Evolutionary conservation across 352 stramenopile species (phyloP).

Genomic region (Globisporangium parvum): DNA sequence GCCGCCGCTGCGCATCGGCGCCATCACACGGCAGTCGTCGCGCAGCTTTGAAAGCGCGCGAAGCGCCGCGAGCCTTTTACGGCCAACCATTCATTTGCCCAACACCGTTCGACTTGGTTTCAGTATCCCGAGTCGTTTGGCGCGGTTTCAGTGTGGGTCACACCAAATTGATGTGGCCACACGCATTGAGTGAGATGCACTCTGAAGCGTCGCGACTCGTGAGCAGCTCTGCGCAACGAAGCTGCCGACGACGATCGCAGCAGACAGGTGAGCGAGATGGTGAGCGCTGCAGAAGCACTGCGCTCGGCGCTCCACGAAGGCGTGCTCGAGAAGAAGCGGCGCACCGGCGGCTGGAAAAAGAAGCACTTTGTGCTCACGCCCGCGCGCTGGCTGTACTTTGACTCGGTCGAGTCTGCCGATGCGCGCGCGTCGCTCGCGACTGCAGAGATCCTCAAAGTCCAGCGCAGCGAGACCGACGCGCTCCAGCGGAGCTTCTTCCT

Average conservation of each 20-base stretch:
- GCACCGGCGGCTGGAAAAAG: conserved; percentile 77
- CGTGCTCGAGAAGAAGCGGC: conserved; percentile 56
- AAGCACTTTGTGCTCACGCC: conserved; percentile 70
- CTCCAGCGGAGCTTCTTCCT: conserved; percentile 47
- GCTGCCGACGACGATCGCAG: too few species aligned
- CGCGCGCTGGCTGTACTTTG: conserved; percentile 63
- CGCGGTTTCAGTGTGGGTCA: not conserved
- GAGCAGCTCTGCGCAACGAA: not conserved
- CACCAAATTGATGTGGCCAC: not conserved
- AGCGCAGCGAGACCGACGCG: conserved; percentile 30
- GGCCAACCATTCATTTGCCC: conserved; percentile 1
- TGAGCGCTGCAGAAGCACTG: conserved; percentile 59
- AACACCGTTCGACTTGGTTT: not conserved
- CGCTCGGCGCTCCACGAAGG: conserved; percentile 48
- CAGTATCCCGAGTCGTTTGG: not conserved
- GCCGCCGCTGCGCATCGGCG: too few species aligned
- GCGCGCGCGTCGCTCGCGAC: conserved; percentile 42
- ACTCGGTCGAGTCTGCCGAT: conserved; percentile 38
- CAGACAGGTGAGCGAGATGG: conserved; percentile 25
- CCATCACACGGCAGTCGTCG: too few species aligned
- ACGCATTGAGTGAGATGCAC: too few species aligned
- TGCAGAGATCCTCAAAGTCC: conserved; percentile 60
- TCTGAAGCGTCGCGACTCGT: not conserved
- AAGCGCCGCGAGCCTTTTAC: not conserved
- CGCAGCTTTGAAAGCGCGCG: not conserved